Base-by-base conservation (phyloP, 345 rosid genomes). In the Lepidium sativum region DNA sequence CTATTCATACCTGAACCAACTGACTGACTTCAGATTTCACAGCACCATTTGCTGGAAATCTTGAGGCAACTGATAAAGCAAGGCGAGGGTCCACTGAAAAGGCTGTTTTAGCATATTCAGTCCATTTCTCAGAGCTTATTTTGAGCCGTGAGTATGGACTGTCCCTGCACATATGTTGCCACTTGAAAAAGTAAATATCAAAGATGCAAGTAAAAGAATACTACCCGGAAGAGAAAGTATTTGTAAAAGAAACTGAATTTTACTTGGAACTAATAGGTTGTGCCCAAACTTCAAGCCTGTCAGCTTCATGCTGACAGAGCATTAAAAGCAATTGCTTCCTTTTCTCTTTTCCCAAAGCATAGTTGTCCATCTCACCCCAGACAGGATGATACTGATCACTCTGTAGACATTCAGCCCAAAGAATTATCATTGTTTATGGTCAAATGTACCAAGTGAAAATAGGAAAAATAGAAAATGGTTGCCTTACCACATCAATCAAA, bases 271-370 rank as follows among this genome's bases (percentile, higher is more conserved):
- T 84, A 47, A 82, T 81, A 64, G 99, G 99, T 58, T 88, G 88
- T 45, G 99, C 92, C 99, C 99, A 95, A 63, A 95, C 99, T 37
- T 88, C 96, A 79, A 95, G 99, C 82, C 99, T 84, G 71, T 95
- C 97, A 78, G 95, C 91, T 83, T 95, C 99, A 77, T 86, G 86
- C 77, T 95, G 97, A 75, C 97, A 88, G 31, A 95, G 79, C 96
- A 95, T 85, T 73, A 91, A 61, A 82, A 95, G 97, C 62, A 95
- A 82, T 71, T 91, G 99, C 79, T 79, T 95, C 60, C 96, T 71
- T 69, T 83, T 94, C 75, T 86, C 99, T 78, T 84, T 88, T 74
- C 87, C 97, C 40, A 73, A 45, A 43, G 73, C 70, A 76, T 86
- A 86, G 73, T 85, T 91, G 75, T 85, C 97, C 87, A 90, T 81